Base-by-base conservation (phyloP, 2,329 filamentous ascomycete species). In the Fonsecaea nubica region DNA sequence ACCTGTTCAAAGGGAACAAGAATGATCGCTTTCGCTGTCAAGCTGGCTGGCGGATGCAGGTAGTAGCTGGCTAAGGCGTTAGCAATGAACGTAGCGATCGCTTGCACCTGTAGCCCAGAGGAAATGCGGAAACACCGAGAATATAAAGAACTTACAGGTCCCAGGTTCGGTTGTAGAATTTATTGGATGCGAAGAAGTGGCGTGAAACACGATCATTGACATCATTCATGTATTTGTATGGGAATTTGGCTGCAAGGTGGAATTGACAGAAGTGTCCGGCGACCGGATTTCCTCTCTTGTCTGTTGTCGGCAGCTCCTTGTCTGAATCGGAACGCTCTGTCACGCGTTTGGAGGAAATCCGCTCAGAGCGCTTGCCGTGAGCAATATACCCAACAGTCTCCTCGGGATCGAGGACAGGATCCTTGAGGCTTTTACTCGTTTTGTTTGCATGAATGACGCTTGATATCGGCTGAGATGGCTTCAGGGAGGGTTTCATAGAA, bases 1-100 rank as follows among this genome's bases (percentile, higher is more conserved):
- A 93, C 85, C 75, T 96, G 90, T 1, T 74, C 72, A 1, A 87
- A 87, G 0, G 88, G 86, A 0, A 96, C 85, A 40, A 97, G 83
- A 30, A 94, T 77, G 32, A 90, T 80, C 1, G 89, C 86, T 58
- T 83, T 83, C 35, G 80, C 76, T 13, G 80, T 77, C 7, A 80
- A 71, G 2, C 80, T 76, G 15, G 74, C 69, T 0, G 86, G 85
- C 56, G 86, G 80, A 74, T 88, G 83, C 40, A 92, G 74, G 75
- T 91, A 93, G 77, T 89, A 92, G 62, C 90, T 92, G 58, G 25
- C 6, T 21, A 7, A 45, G 25, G 2, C 12, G 59, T 52, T 60
- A 50, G 52, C 35, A 38, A 59, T 58, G 15, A 60, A 45, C 33
- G 21, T 45, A 12, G 42, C 18, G 8, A 21, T 40, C 10, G 25